Evolutionary conservation across 139 green algal species (phyloP), one percentile per base, ranked within the genome.

Genomic region (Edaphochlamys debaryana): DNA sequence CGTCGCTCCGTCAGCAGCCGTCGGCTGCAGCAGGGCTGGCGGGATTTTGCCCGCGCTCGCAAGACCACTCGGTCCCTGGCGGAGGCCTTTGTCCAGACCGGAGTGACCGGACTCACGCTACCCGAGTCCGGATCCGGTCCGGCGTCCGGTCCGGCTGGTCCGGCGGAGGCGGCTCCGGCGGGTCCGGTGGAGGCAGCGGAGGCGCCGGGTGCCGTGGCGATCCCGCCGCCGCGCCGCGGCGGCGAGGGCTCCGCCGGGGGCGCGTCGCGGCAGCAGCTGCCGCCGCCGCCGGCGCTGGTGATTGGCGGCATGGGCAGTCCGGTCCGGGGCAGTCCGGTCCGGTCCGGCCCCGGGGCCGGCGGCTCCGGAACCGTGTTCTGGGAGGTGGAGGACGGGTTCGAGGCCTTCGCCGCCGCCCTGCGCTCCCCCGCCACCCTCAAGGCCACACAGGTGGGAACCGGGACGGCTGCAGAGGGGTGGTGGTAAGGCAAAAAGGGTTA

Each of bases 361-460:
- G 34, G n/a, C n/a, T n/a, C n/a, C n/a, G n/a, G n/a, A 58, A 56
- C 67, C 64, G 36, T 22, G 64, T 45, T 50, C n/a, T n/a, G n/a
- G n/a, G 45, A 67, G 36, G 77, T 29, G 5, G 62, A 42, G 0
- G 83, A 88, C 58, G 54, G 69, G 30, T 97, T 97, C 79, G 94
- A 97, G 62, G 64, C 71, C 30, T 94, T 97, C 80, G 93, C 94
- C 1, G 87, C 85, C 9, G 72, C 85, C 36, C 80, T 97, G 36
- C 88, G 93, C 17, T 70, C 89, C 27, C 86, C 86, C 0, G 73
- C 73, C 34, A 96, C 93, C 22, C 82, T 97, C 6, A 74, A 40
- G 3, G 78, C 91, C 1, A 87, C 90, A 36, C 82, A 90, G 85
- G 88, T 91, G 52, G 6, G 79, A 1, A 37, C 70, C 11, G 48